Evolutionary conservation across 148 eudicot genomes (phyloP), one percentile per base, ranked within the genome.

Genomic region (Cornus kousa): DNA sequence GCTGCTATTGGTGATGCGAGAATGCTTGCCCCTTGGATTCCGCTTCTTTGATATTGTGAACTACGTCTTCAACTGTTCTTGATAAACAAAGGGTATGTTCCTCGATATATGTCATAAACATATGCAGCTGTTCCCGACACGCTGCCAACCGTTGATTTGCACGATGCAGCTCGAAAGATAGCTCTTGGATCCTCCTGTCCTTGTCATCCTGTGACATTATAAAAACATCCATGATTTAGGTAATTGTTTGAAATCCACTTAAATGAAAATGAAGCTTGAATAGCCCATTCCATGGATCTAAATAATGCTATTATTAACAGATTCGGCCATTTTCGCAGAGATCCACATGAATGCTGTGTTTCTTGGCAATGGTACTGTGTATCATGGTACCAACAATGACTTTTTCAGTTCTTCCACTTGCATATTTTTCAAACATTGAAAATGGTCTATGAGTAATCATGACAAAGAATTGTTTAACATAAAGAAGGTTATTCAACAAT

Each of bases 141-240:
- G 71, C 71, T 19, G 20, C 71, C 71, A 68, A 68, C 43, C n/a
- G 71, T 33, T 68, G 71, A 68, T 68, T 68, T 32, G 71, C 43
- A 13, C 16, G 43, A 13, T 68, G 22, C 46, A 68, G 71, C 71
- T 33, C 13, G 9, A 19, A 32, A 32, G 71, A 68, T 11, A 68
- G 71, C 40, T 68, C 71, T 68, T 39, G 33, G 2, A 68, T 68
- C 43, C n/a, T 68, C 43, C n/a, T n/a, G 16, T 68, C 71, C 20
- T 68, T 68, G 71, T 68, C 71, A 68, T 68, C 40, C 71, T 68
- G 19, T 68, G 43, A 68, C 71, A 14, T 53, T 4, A 53, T 12
- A 68, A 32, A 2, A 33, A 39, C 28, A 68, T 13, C 5, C n/a
- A 35, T 33, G 22, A 19, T 33, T 68, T 9, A 50, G 17, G 12